These are phyloP conservation scores for Emmonsiellopsis sp. DNA, from an alignment of 2,329 filamentous ascomycete species.

Conservation along the genomic window DNA sequence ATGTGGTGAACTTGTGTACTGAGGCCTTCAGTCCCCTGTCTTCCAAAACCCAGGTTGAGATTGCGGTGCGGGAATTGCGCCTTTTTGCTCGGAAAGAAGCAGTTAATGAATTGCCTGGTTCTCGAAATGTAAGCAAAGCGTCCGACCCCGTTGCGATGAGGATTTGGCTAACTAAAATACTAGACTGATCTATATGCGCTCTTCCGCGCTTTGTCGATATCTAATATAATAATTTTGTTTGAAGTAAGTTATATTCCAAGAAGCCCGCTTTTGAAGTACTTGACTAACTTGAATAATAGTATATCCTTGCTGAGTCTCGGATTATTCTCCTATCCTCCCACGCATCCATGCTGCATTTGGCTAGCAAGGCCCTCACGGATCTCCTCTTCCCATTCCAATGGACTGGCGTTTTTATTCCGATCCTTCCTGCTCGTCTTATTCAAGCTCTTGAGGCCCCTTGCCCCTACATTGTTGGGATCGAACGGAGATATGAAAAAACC, in stretches of 20 bases:
- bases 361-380: constrained; percentile 75
- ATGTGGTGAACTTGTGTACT: constrained; percentile 92
- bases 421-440: constrained; percentile 77
- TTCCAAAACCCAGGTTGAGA: constrained; percentile 91
- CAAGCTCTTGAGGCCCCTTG: constrained; percentile 91
- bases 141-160: not conserved
- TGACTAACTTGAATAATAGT: constrained; percentile 32
- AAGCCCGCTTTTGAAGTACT: not conserved
- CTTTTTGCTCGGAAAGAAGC: constrained; percentile 92
- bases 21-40: constrained; percentile 87
- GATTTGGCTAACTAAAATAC: not conserved
- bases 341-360: constrained; percentile 90
- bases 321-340: constrained; percentile 96
- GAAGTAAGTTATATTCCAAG: constrained; percentile 41
- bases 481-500: constrained; percentile 63
- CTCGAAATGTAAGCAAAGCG: constrained; percentile 52
- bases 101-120: constrained; percentile 83
- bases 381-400: constrained; percentile 86
- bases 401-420: constrained; percentile 88
- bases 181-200: constrained; percentile 80
- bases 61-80: constrained; percentile 79
- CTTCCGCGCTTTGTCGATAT: constrained; percentile 80
- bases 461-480: constrained; percentile 93
- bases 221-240: constrained; percentile 85
- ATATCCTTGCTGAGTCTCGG: constrained; percentile 81